Percentiles rank a stretch among this genome's conserved stretches.
Conservation (phyloP, 257 asterid genomes). For the Fraxinus anomala region DNA sequence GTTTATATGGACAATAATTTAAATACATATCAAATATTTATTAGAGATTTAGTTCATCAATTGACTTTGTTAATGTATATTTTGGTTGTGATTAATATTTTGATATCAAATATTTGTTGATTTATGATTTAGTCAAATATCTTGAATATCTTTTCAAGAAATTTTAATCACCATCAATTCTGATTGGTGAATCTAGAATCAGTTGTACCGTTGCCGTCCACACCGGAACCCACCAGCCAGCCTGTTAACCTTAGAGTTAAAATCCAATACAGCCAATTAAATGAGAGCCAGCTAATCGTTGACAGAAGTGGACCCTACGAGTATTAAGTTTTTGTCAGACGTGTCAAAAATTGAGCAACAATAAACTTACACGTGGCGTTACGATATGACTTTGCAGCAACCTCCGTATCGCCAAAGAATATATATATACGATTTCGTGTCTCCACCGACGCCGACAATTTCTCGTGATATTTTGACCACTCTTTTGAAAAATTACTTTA, state of each 20-base stretch:
- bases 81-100: too few relatives aligned
- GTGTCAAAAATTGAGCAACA: conserved; percentile 38
- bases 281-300: conserved; percentile 44
- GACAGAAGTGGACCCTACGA: conserved; percentile 28
- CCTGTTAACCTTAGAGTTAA: conserved; percentile 22
- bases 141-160: too few relatives aligned
- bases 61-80: too few relatives aligned
- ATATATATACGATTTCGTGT: neutral
- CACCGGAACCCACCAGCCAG: conserved; percentile 19
- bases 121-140: too few relatives aligned
- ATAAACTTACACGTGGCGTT: conserved; percentile 31
- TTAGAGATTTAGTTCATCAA: too few relatives aligned
- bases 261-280: conserved; percentile 37
- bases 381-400: conserved; percentile 24
- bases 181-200: neutral
- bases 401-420: conserved; percentile 32
- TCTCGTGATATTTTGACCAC: conserved; percentile 35
- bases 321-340: conserved; percentile 31
- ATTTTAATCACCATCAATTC: neutral
- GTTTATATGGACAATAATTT: too few relatives aligned
- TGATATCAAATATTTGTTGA: too few relatives aligned
- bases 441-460: conserved; percentile 51
- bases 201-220: conserved; percentile 13
- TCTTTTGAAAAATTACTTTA: neutral
- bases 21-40: too few relatives aligned